phyloP scores from a whole-genome alignment of 2,329 filamentous ascomycete genomes.

The Diaporthe ilicicola region DNA sequence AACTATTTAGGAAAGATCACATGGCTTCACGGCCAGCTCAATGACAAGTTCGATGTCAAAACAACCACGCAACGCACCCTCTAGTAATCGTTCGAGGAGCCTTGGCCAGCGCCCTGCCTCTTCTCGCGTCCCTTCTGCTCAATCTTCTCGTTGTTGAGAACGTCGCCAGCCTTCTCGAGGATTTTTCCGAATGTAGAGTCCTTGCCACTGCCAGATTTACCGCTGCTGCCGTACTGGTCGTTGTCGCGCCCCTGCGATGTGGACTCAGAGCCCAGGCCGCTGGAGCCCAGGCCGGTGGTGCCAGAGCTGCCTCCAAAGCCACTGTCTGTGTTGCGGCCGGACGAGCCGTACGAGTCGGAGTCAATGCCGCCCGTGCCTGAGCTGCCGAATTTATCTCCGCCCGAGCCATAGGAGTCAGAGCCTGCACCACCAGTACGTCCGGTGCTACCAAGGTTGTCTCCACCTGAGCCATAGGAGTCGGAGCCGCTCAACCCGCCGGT shows the following conservation, averaged over 20 bases:
- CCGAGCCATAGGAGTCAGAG: background rate
- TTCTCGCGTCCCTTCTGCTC: constrained; percentile 59
- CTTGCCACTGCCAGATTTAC: constrained; percentile 33
- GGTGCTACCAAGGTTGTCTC: constrained; percentile 34
- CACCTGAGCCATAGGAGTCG: constrained; percentile 28
- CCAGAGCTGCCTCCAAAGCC: constrained; percentile 23
- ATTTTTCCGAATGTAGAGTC: constrained; percentile 64
- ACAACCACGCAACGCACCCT: background rate
- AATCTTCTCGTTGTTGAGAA: constrained; percentile 57
- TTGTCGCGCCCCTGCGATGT: constrained; percentile 33
- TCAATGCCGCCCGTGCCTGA: constrained; percentile 14
- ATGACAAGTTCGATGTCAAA: no score
- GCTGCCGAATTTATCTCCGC: constrained; percentile 29
- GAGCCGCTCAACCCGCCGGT: constrained; percentile 6
- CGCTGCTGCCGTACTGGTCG: constrained; percentile 31
- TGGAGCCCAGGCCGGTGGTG: background rate
- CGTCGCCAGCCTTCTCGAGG: constrained; percentile 64
- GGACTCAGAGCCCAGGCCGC: constrained; percentile 19
- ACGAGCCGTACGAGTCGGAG: constrained; percentile 25
- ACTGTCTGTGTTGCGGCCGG: constrained; percentile 24
- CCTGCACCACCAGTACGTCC: background rate
- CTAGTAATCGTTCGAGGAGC: constrained; percentile 29
- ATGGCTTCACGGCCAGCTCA: background rate
- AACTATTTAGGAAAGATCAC: background rate
- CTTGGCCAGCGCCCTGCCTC: constrained; percentile 51